These are phyloP conservation scores for Cercospora janseana DNA, from an alignment of 2,329 filamentous ascomycete species.

Conservation along the genomic window DNA sequence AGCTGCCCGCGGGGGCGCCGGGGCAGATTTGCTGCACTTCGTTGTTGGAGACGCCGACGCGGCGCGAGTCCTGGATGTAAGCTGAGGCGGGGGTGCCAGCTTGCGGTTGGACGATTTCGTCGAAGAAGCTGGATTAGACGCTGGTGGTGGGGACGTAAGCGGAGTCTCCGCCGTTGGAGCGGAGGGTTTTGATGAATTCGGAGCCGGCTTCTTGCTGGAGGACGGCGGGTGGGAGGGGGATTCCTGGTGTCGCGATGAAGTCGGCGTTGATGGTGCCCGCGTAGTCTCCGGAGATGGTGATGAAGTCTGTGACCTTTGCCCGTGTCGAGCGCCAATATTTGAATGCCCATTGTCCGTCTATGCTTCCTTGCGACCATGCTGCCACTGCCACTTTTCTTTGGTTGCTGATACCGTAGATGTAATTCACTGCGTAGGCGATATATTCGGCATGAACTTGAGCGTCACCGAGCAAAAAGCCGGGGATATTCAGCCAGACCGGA, in stretches of 20 bases:
- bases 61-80: constrained; percentile 42
- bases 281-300: constrained; percentile 55
- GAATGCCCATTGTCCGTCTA: constrained; percentile 56
- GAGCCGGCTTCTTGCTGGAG: constrained; percentile 50
- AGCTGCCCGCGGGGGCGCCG: constrained; percentile 42
- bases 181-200: constrained; percentile 45
- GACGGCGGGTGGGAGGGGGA: constrained; percentile 48
- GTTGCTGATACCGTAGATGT: constrained; percentile 46
- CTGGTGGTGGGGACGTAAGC: constrained; percentile 57
- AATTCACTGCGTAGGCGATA: constrained; percentile 58
- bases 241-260: constrained; percentile 40
- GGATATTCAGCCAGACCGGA: constrained; percentile 57
- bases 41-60: constrained; percentile 52
- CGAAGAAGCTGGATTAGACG: constrained; percentile 49
- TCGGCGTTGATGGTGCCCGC: constrained; percentile 47
- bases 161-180: constrained; percentile 48
- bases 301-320: constrained; percentile 47
- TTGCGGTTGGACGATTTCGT: constrained; percentile 55
- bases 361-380: constrained; percentile 55
- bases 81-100: constrained; percentile 48
- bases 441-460: constrained; percentile 54
- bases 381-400: constrained; percentile 45
- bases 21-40: constrained; percentile 48
- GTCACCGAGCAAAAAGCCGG: constrained; percentile 48
- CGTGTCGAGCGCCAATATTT: constrained; percentile 57